Evolutionary conservation across 345 rosid genomes (phyloP), one percentile per base, ranked within the genome.

Genomic region (Lumnitzera littorea): DNA sequence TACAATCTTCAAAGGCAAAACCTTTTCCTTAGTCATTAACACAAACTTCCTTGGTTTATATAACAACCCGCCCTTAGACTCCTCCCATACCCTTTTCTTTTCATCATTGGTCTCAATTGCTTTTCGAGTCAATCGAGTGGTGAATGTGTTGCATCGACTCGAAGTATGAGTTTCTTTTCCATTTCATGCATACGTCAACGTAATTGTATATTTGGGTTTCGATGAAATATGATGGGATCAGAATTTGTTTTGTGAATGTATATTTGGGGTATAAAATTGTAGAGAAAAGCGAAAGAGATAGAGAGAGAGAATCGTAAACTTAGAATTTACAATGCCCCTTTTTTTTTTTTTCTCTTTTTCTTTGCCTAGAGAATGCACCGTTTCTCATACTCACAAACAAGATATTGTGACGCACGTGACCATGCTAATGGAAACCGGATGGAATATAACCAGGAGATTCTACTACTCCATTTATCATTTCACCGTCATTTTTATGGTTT

Each of bases 151-250:
- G 85, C 46, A 92, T 76, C 24, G 86, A 76, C 54, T 89, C 96
- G 12, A 63, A 87, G 72, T 67, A 89, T 0, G 71, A 66, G 64
- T 92, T 96, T 72, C 77, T 85, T 62, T 87, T 91, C 96, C 92
- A 91, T 76, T 86, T 89, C 98, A 91, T 86, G 80, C 85, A 84
- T 8, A 86, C 95, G 61, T 83, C 71, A 4, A 91, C 96, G 50
- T 91, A 86, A 55, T 53, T 63, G 41, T 69, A 71, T 48, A 16
- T 73, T 62, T 76, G 95, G 50, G 58, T 58, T 70, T 60, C 64
- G 3, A 46, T 23, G 31, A 4, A 36, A 9, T 55, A 61, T 7
- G 62, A 58, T 4, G 58, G 66, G 47, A 17, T 68, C 57, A 58
- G 65, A 53, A 56, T 16, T 25, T 70, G 67, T 50, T 31, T 70